Conservation (phyloP, 164 flowering plant species). For the Warburgia ugandensis region DNA sequence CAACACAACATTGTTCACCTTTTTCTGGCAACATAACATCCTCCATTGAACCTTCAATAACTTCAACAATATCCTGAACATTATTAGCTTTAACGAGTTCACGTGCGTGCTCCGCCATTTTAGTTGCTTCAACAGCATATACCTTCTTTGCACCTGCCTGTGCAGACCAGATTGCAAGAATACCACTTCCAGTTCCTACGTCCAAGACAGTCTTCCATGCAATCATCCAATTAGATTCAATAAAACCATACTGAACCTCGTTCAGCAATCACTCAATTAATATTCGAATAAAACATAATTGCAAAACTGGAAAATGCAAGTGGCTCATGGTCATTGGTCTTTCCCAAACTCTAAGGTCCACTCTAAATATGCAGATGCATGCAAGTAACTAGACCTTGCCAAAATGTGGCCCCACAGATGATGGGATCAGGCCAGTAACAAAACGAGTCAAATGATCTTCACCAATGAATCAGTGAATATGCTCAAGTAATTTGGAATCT, state of each 20-base stretch:
- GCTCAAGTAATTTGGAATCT: no score
- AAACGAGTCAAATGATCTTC: no score
- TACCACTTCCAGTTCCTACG: conserved; percentile 99
- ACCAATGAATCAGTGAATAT: no score
- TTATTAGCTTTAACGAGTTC: conserved; percentile 70
- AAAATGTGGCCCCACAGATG: no score
- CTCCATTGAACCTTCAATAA: conserved; percentile 91
- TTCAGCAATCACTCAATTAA: no score
- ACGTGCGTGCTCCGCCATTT: conserved; percentile 88
- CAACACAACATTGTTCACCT: conserved; percentile 29
- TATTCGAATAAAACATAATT: no score
- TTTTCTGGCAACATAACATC: conserved; percentile 82
- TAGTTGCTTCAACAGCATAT: conserved; percentile 97
- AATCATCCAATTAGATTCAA: conserved; percentile 3
- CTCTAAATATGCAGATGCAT: no score
- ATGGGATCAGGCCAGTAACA: no score
- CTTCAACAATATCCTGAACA: conserved; percentile 69
- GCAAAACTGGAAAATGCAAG: no score
- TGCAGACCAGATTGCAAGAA: conserved; percentile 96
- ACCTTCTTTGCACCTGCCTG: conserved; percentile 98
- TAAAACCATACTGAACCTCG: not conserved
- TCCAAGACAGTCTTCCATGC: conserved; percentile 73
- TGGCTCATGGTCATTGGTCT: no score
- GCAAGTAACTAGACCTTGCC: no score
- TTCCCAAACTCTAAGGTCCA: no score